Evolutionary conservation across 805 yeast genomes (phyloP).

Genomic region (Lachancea dasiensis): DNA sequence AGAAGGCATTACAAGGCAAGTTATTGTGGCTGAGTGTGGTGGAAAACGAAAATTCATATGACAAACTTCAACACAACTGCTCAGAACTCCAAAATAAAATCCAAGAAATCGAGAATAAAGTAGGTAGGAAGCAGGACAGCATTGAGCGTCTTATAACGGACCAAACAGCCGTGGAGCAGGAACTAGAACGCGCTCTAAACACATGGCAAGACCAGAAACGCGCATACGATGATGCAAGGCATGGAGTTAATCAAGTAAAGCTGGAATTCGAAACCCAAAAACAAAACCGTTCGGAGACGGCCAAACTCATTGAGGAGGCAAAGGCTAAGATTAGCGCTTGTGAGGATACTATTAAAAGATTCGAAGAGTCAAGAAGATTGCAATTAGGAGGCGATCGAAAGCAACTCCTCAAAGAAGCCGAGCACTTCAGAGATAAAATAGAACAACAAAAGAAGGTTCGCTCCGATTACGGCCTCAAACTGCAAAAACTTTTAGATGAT

Average conservation of each 20-base stretch:
- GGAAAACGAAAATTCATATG: constrained; percentile 16
- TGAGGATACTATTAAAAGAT: constrained; percentile 19
- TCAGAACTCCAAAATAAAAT: constrained; percentile 17
- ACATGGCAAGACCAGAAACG: constrained; percentile 18
- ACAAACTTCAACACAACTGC: constrained; percentile 16
- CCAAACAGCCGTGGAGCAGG: constrained; percentile 14
- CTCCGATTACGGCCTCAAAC: no score
- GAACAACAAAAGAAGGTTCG: no score
- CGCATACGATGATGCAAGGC: constrained; percentile 16
- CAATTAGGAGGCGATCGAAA: constrained; percentile 31
- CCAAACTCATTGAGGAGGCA: constrained; percentile 17
- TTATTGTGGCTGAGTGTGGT: constrained; percentile 42
- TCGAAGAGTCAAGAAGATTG: constrained; percentile 24
- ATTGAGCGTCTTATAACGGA: constrained; percentile 25
- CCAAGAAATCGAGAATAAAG: constrained; percentile 13
- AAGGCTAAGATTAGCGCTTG: constrained; percentile 18
- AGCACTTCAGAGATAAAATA: no score
- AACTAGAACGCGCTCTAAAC: constrained; percentile 13
- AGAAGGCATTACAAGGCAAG: constrained; percentile 42
- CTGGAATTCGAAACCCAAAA: constrained; percentile 20
- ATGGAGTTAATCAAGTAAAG: constrained; percentile 14
- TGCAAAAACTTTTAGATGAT: no score
- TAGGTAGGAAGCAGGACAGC: constrained; percentile 22
- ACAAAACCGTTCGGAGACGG: constrained; percentile 19
- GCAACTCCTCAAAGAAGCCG: no score